A percentile compares a stretch with the other conserved stretches of the same genome.
Evolutionary conservation across 2,329 filamentous ascomycete species (phyloP).

Genomic region (Zymoseptoria tritici): DNA sequence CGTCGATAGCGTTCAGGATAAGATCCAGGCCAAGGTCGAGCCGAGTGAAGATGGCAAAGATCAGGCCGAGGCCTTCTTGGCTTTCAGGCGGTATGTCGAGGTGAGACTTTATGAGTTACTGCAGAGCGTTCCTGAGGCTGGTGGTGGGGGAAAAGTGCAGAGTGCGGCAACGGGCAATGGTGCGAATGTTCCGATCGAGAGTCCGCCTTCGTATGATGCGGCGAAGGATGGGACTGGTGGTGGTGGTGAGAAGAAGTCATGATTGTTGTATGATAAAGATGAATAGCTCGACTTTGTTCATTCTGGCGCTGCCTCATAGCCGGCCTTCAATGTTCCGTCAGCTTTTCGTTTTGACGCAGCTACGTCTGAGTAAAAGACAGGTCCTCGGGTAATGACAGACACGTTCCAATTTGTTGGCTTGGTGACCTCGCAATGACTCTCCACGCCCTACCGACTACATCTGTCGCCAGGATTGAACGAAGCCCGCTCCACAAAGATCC

Average conservation of each 20-base stretch:
- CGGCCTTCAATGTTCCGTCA: no score
- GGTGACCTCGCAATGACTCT: no score
- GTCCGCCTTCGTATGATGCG: not conserved
- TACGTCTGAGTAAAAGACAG: no score
- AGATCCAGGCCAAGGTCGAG: constrained; percentile 22
- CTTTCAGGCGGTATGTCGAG: constrained; percentile 21
- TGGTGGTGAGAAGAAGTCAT: not conserved
- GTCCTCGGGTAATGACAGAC: no score
- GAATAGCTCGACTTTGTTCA: not conserved
- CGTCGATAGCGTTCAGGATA: constrained; percentile 10
- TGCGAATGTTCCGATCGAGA: not conserved
- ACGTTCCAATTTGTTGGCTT: no score
- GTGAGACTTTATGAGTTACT: constrained; percentile 11
- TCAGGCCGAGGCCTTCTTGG: constrained; percentile 18
- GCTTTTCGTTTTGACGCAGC: no score
- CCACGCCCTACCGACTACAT: no score
- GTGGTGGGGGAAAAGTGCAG: not conserved
- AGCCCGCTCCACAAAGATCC: no score
- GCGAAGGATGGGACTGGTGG: not conserved
- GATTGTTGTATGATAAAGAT: not conserved
- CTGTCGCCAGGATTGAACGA: no score
- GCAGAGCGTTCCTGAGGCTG: constrained; percentile 12
- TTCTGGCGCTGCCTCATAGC: no score
- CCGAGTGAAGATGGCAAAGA: constrained; percentile 12
- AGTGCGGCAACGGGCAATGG: not conserved